Evolutionary conservation across 164 flowering plant species (phyloP), one percentile per base, ranked within the genome.

Genomic region (Sedum album): DNA sequence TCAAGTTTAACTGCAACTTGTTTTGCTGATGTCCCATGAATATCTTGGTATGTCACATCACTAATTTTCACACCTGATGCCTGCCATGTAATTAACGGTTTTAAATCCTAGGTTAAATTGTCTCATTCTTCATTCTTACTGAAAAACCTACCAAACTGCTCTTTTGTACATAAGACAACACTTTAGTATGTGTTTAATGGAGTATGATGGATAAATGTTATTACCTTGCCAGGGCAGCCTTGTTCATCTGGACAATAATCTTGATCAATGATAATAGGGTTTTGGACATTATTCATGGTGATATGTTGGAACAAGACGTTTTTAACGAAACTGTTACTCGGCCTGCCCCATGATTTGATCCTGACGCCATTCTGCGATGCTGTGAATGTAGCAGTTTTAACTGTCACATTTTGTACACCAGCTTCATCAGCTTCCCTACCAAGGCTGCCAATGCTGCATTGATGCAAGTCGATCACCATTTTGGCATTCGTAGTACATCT

Each of bases 321-420:
- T 17, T 51, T 75, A 0, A 81, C 95, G 61, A 87, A 88, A 0
- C 87, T 84, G 18, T n/a, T 82, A 76, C 91, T 87, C 5, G 86
- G 81, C 66, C 89, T 79, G 4, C 75, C 94, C 92, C 94, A 90
- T 17, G 97, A 74, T 68, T 90, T 90, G n/a, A 90, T 85, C 67
- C 97, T 79, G 14, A 87, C 66, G 1, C 97, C 97, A 26, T 89
- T 91, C n/a, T 82, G 65, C 0, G 93, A 74, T 0, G 80, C 85
- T 0, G 75, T 76, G 33, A 91, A 82, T 0, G 73, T 77, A 0
- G 39, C 81, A 0, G 71, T 71, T 41, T 64, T 83, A 0, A 89
- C 85, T 8, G 95, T 89, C 75, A 91, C 86, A 62, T 87, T 85
- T 63, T 81, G 75, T 8, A 91, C 97, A 0, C 96, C 96, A 15